Conservation (phyloP, 306 rosid genomes). For the Crataegus laevigata region DNA sequence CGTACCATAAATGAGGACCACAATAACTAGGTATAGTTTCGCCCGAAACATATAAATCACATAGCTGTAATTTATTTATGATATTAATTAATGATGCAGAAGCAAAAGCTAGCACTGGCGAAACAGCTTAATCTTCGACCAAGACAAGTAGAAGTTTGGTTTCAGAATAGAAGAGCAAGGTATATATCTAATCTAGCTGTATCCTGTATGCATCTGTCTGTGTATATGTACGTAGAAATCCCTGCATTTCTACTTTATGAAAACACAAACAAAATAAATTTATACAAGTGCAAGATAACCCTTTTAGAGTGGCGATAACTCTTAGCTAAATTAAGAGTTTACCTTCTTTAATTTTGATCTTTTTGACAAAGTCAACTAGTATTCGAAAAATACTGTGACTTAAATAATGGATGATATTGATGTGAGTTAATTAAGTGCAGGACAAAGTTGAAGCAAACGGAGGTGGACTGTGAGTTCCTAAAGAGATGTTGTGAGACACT, state of each 20-base stretch:
- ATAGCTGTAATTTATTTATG: not conserved
- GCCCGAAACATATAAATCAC: not conserved
- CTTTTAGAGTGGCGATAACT: too few species aligned
- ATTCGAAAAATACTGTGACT: not conserved
- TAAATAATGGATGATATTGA: not conserved
- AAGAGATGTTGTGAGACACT: slow-evolving; percentile 67
- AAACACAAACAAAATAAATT: too few species aligned
- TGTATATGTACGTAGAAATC: not conserved
- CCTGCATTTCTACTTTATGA: too few species aligned
- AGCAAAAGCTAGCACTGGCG: slow-evolving; percentile 21
- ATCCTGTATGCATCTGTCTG: not conserved
- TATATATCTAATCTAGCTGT: not conserved
- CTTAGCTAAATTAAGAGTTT: not conserved
- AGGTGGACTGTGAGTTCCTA: slow-evolving; percentile 64
- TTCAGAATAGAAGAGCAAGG: slow-evolving; percentile 38
- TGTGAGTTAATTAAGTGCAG: not conserved
- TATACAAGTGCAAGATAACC: too few species aligned
- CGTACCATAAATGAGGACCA: not conserved
- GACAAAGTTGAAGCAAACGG: slow-evolving; percentile 71
- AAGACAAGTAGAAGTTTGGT: slow-evolving; percentile 37
- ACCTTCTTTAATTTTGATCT: not conserved
- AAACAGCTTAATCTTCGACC: slow-evolving; percentile 25
- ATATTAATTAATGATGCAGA: slow-evolving; percentile 10
- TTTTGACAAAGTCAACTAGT: not conserved
- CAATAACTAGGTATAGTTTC: not conserved